Percentiles rank a stretch among this genome's conserved stretches.
Evolutionary conservation across 2,329 filamentous ascomycete species (phyloP).

Genomic region (Colletotrichum melonis): DNA sequence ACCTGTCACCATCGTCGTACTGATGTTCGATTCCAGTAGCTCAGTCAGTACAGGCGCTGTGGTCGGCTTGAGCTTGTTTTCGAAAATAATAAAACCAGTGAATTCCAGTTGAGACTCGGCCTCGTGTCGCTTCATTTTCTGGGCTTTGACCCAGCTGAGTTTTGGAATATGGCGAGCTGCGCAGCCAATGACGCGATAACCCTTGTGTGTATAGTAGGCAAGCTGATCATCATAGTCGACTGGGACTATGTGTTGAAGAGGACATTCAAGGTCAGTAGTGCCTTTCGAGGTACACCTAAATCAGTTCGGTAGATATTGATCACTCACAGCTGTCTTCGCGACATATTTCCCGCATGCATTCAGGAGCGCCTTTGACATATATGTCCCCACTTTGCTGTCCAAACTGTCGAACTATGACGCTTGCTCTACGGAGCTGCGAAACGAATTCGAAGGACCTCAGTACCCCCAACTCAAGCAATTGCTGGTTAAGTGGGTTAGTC

Average conservation of each 20-base stretch:
- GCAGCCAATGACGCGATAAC: conserved; percentile 96
- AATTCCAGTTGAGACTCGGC: conserved; percentile 89
- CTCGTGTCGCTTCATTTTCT: conserved; percentile 90
- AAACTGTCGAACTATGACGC: conserved; percentile 91
- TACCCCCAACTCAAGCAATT: conserved; percentile 85
- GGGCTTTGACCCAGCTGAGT: conserved; percentile 91
- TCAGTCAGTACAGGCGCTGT: conserved; percentile 86
- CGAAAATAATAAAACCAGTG: conserved; percentile 96
- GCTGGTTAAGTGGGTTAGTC: conserved; percentile 45
- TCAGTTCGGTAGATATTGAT: conserved; percentile 47
- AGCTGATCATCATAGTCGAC: conserved; percentile 90
- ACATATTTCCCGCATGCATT: conserved; percentile 96
- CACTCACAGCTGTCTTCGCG: conserved; percentile 77
- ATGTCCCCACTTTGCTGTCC: conserved; percentile 86
- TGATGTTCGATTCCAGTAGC: conserved; percentile 83
- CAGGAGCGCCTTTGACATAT: conserved; percentile 96
- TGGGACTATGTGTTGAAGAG: conserved; percentile 68
- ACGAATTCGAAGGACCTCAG: conserved; percentile 95
- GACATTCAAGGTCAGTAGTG: neutral
- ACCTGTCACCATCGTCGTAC: conserved; percentile 95
- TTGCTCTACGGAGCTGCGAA: conserved; percentile 90
- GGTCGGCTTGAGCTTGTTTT: conserved; percentile 95
- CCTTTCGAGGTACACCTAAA: neutral
- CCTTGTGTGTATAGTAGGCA: conserved; percentile 92
- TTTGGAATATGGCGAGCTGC: conserved; percentile 89